Base-by-base conservation (phyloP, 805 yeast species). In the Cyberlindnera euphorbiae region DNA sequence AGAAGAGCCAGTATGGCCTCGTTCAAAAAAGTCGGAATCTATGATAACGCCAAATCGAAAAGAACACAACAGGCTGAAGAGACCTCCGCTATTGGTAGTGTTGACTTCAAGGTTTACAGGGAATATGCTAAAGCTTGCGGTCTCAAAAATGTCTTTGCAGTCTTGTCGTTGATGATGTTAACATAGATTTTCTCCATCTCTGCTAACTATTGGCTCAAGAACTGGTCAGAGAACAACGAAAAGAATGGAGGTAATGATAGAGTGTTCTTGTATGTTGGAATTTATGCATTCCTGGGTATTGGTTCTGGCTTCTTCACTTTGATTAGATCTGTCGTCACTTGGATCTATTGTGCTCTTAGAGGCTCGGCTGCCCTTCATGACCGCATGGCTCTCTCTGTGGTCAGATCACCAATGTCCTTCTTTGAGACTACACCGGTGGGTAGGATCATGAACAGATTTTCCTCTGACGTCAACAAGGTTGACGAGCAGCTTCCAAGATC, bases 351-450 rank as follows among this genome's bases (percentile, higher is more conserved):
- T 49, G 68, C 82, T 6, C 63, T 80, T 12, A 68, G 67, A 40
- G 86, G 79, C 1, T 71, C 85, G 0, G 67, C 62, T 25, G 59
- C 56, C 12, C 55, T 81, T 33, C 87, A 80, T 52, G 71, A 71
- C 44, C 58, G 59, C 18, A 75, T 80, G 82, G 77, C 78, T 0
- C 36, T 42, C 5, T 52, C 79, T 1, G 73, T 80, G 23, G 41
- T 79, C 36, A 57, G 69, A 32, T 67, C 82, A 2, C 85, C 86
- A 30, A 76, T 80, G 80, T 62, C 68, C 4, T 79, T 77, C 49
- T 80, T 79, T 54, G 86, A 80, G 46, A 70, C 82, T 0, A 79
- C 85, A 0, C 87, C 87, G 7, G 56, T 73, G 31, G 87, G 87
- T 5, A 63, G 86, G 50, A 69, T 79, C 13, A 63, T 78, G 53